Evolutionary conservation across 345 rosid genomes (phyloP).

Genomic region (Syzygium aqueum): DNA sequence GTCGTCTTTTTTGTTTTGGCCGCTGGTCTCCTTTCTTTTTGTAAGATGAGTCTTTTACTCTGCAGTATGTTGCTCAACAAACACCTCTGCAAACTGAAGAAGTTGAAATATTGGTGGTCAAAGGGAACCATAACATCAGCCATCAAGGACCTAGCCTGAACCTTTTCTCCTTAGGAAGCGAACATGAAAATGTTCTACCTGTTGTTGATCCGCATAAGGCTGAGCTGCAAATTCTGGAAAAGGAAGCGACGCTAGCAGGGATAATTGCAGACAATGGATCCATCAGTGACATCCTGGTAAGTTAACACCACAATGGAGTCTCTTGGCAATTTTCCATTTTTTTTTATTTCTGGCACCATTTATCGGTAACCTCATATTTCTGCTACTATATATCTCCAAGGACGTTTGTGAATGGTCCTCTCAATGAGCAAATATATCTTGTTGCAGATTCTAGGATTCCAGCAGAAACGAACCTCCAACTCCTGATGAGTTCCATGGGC

Average conservation of each 20-base stretch:
- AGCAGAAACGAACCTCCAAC: constrained; percentile 19
- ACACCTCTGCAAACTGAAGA: constrained; percentile 57
- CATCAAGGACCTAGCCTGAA: constrained; percentile 7
- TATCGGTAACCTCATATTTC: neutral
- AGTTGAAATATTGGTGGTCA: constrained; percentile 51
- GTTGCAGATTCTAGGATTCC: constrained; percentile 44
- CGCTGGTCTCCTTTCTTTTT: neutral
- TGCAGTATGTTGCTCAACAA: constrained; percentile 73
- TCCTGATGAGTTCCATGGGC: neutral
- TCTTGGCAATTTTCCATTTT: neutral
- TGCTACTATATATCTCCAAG: neutral
- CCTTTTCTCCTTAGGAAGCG: constrained; percentile 15
- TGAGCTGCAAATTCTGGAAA: constrained; percentile 43
- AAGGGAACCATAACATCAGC: constrained; percentile 19
- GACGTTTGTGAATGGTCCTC: neutral
- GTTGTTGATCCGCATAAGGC: neutral
- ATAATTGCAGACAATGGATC: constrained; percentile 16
- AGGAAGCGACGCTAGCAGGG: constrained; percentile 38
- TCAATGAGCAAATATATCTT: neutral
- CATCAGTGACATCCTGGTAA: constrained; percentile 30
- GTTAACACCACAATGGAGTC: neutral
- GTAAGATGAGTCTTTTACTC: neutral
- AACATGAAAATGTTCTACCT: neutral
- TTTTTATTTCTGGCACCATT: neutral
- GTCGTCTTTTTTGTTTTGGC: neutral